Evolutionary conservation across 2,329 filamentous ascomycete genomes (phyloP), one percentile per base, ranked within the genome.

Genomic region (Orbilia brochopaga): DNA sequence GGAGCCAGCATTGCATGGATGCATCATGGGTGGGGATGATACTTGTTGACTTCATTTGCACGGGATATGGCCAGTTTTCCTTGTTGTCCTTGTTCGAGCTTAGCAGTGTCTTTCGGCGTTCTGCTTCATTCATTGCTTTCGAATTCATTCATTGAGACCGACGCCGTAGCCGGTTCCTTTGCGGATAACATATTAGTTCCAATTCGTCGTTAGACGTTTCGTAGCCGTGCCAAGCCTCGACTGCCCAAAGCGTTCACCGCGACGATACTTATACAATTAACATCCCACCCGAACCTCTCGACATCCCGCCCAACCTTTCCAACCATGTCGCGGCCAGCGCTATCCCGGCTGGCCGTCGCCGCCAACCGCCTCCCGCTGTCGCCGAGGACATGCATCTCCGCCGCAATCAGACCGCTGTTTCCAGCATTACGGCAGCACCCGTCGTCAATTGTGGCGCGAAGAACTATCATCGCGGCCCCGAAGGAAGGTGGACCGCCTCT

Each of bases 401-500:
- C n/a, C 23, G 35, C 54, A 48, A 17, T 4, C 23, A 46, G n/a
- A 8, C 27, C 37, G 30, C 30, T 21, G 23, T 21, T 23, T 13
- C 15, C 50, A 15, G 48, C 21, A 23, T 10, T 50, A 35, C 54
- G n/a, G 4, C 46, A 42, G 44, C 60, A 32, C 10, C 8, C 23
- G 17, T 35, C 4, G 32, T 53, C 55, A 48, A 55, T 54, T 13
- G 37, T 62, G 27, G 56, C 48, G 37, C 59, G 57, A 37, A 73
- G 77, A 40, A 74, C 73, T 2, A 64, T 77, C 51, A 74, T 77
- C 42, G 76, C 76, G 5, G 67, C 77, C 17, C 74, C 77, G 4
- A 61, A 64, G 23, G 74, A 74, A 32, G 65, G 66, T 44, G 63
- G 70, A 15, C 76, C 76, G 24, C 87, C 87, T 59, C 79, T 90